phyloP scores from a whole-genome alignment of 1,139 yeast genomes.

The Debaryomycetaceae sp. region DNA sequence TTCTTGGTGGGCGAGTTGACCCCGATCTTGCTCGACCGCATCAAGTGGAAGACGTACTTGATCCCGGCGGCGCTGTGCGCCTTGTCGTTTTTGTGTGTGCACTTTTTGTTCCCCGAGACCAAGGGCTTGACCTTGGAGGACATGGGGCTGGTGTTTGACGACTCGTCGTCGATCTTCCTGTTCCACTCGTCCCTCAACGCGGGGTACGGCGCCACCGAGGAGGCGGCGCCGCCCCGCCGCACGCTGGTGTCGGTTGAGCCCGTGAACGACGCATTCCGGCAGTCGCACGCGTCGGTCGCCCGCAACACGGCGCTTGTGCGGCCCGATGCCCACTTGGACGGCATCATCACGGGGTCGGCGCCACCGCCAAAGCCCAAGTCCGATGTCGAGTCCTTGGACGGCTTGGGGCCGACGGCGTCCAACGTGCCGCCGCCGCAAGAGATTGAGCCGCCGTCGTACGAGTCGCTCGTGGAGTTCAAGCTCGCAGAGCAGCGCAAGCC shows the following conservation, averaged over 20 bases:
- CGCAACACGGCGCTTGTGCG: conserved; percentile 33
- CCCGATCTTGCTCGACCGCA: conserved; percentile 73
- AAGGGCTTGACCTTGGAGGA: conserved; percentile 52
- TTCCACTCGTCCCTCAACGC: conserved; percentile 28
- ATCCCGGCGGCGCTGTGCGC: conserved; percentile 78
- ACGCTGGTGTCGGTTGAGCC: conserved; percentile 17
- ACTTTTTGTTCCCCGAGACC: conserved; percentile 50
- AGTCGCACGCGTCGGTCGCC: conserved; percentile 37
- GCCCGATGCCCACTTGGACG: conserved; percentile 19
- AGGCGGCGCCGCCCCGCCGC: conserved; percentile 13
- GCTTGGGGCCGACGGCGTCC: conserved; percentile 15
- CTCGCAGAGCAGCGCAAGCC: conserved; percentile 16
- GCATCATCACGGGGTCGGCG: conserved; percentile 22
- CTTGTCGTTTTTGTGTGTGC: conserved; percentile 56
- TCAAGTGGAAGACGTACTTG: conserved; percentile 76
- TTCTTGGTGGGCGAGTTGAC: conserved; percentile 90
- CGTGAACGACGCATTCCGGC: conserved; percentile 20
- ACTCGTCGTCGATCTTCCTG: conserved; percentile 40
- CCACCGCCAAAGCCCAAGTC: conserved; percentile 19
- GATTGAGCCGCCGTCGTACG: conserved; percentile 37
- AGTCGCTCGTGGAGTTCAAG: conserved; percentile 28
- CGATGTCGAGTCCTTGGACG: conserved; percentile 21
- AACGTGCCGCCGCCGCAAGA: conserved; percentile 28
- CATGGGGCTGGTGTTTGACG: conserved; percentile 51
- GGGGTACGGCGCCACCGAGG: conserved; percentile 7